Evolutionary conservation across 352 stramenopile species (phyloP), one percentile per base, ranked within the genome.

Genomic region (Peronospora farinosa): DNA sequence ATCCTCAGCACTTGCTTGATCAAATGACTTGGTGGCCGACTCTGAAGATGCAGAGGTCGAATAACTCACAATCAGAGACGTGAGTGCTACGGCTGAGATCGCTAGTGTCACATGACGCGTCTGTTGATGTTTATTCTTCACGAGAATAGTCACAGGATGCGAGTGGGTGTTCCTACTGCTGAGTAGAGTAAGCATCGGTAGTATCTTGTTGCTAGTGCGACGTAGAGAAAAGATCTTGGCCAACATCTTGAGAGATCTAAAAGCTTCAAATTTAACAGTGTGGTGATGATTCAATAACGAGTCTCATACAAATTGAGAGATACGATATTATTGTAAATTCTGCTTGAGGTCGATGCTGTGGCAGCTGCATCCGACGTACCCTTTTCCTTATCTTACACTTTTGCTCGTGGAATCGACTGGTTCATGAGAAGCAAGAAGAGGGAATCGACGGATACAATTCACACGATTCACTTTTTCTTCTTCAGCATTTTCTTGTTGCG

Each of bases 401-500:
- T 52, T 44, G 39, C 19, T 47, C 40, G 42, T 47, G 43, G 23
- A 37, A 40, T 15, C 25, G 15, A 44, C 16, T 2, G 6, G 9
- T 44, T n/a, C 11, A 19, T 25, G 13, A 25, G 41, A 31, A 23
- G 41, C 28, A 27, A 27, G 41, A 40, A 0, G 15, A 27, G 17
- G 15, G 19, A 19, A n/a, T 16, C 7, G 16, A 31, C 41, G 45
- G 47, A 1, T 7, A 16, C n/a, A 0, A 28, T 13, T 15, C 11
- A 43, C 11, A 43, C 13, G n/a, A 27, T n/a, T 75, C 52, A 81
- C 43, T 72, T 69, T 54, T 80, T 86, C 65, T 86, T 88, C 49
- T 87, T 87, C 23, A 74, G 44, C 57, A 90, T 46, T 45, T 89
- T 88, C 61, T 88, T 84, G 50, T 94, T 91, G 55, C 83, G 80